Evolutionary conservation across 169 alveolate species (phyloP), one percentile per base, ranked within the genome.

Genomic region (Miamiensis avidus): DNA sequence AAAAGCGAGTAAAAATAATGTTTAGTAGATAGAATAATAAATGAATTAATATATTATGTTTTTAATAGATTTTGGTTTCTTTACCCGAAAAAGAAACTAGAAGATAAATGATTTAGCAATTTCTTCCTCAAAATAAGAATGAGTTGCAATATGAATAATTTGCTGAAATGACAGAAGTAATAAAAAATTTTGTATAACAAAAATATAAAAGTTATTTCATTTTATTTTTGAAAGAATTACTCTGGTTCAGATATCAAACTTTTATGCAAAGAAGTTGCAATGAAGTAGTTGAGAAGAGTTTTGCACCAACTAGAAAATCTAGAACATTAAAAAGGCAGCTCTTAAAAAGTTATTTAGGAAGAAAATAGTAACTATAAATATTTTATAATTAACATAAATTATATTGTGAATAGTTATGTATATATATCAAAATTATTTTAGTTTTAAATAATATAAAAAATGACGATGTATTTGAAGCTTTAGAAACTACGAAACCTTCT

Each of bases 191-290:
- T 1, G 31, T 30, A 0, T 26, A 6, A 33, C 65, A 27, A 75
- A 78, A 11, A 65, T 11, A 0, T 33, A 26, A n/a, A 0, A 4
- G 0, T 34, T 29, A 11, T 49, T 64, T 64, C 1, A 64, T 25
- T 49, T 77, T 29, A 1, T 25, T 64, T 29, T 49, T 49, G 20
- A 26, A 29, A 93, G 78, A 95, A 95, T 29, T 96, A 95, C 81
- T 90, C 96, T 32, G 98, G 98, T 0, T 91, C 96, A 82, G 98
- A 96, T 90, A 96, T 96, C 27, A 93, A 94, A 64, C 89, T 95
- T 29, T 95, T 96, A 11, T 96, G 98, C 85, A 93, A 95, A 76
- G 98, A 96, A 88, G 97, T 98, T 27, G 96, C 98, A 0, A 94
- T 96, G 96, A 94, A 92, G 84, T 97, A 96, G 16, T 82, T 96